Evolutionary conservation across 2,329 filamentous ascomycete species (phyloP), one percentile per base, ranked within the genome.

Genomic region (Teratosphaeria zuluensis): DNA sequence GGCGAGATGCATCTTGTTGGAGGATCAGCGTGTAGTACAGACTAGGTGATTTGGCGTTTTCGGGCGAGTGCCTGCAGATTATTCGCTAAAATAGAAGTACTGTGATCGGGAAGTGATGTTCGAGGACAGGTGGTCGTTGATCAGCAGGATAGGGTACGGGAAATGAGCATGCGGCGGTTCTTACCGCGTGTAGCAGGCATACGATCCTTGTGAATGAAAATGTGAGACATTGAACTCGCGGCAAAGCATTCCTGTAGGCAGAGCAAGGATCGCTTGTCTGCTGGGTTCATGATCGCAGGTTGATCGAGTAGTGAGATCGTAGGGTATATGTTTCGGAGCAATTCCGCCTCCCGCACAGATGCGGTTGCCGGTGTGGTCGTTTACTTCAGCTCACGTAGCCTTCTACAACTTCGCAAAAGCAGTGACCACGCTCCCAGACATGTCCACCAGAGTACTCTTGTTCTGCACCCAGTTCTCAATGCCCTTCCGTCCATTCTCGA

Each of bases 391-490:
- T 46, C 12, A 16, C 14, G 16, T 16, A 21, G 42, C 19, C 19
- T 11, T n/a, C 24, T 59, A 61, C 35, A 63, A 46, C 54, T 64
- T 64, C 28, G 56, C 57, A 59, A 64, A 64, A 52, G 58, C 86
- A 8, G 82, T 91, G 58, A 79, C 83, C 59, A 86, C 87, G 61
- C 73, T 78, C 35, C 87, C 87, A 51, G 84, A 84, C 80, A 92
- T 88, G 72, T 95, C 90, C 2, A 95, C 86, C 32, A 95, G 74
- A 1, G 90, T 95, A 74, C 90, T 95, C 80, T 94, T 95, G 66
- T 92, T 94, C 75, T 84, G 80, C 56, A 91, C 82, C 86, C 91
- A 96, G 3, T 88, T 87, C 73, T 88, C 86, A 57, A 96, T 80
- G 0, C 90, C 90, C 67, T 82, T 84, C 59, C 84, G 79, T 3